A percentile compares a stretch with the other conserved stretches of the same genome.
phyloP scores from a whole-genome alignment of 768 basidiomycete species.

The Podaxis carcinomalis region DNA sequence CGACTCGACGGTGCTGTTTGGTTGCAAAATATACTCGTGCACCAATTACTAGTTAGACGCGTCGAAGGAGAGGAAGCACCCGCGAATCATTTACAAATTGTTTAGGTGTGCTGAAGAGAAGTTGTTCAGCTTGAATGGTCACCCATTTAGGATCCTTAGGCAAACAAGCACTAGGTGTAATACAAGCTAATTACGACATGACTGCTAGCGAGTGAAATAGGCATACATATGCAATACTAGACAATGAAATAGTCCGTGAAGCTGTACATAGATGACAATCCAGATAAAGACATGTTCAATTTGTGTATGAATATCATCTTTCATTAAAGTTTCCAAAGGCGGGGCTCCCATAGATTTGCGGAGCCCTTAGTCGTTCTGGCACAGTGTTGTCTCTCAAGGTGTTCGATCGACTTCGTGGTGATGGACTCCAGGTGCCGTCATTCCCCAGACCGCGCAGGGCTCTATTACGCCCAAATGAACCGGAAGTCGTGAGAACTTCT shows the following conservation, averaged over 20 bases:
- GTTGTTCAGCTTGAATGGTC: too few relatives aligned
- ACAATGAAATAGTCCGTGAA: not conserved
- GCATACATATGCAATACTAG: not conserved
- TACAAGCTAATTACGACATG: not conserved
- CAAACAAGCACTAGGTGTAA: not conserved
- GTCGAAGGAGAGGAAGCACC: too few relatives aligned
- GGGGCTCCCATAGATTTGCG: slow-evolving; percentile 1
- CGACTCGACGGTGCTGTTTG: too few relatives aligned
- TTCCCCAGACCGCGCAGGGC: slow-evolving; percentile 40
- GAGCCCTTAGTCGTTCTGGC: slow-evolving; percentile 18
- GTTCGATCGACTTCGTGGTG: slow-evolving; percentile 15
- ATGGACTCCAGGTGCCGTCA: slow-evolving; percentile 19
- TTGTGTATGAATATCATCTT: not conserved
- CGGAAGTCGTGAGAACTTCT: slow-evolving; percentile 24
- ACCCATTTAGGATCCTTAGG: not conserved
- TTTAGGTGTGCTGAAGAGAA: too few relatives aligned
- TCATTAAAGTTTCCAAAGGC: not conserved
- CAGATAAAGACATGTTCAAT: not conserved
- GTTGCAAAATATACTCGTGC: too few relatives aligned
- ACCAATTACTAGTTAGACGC: too few relatives aligned
- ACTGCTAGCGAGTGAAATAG: not conserved
- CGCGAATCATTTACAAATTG: too few relatives aligned
- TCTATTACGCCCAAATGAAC: slow-evolving; percentile 30
- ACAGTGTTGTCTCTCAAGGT: slow-evolving; percentile 21
- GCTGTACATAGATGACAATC: not conserved